These are phyloP conservation scores for Talaromyces sp. DNA, from an alignment of 2,329 filamentous ascomycete species.

Conservation along the genomic window DNA sequence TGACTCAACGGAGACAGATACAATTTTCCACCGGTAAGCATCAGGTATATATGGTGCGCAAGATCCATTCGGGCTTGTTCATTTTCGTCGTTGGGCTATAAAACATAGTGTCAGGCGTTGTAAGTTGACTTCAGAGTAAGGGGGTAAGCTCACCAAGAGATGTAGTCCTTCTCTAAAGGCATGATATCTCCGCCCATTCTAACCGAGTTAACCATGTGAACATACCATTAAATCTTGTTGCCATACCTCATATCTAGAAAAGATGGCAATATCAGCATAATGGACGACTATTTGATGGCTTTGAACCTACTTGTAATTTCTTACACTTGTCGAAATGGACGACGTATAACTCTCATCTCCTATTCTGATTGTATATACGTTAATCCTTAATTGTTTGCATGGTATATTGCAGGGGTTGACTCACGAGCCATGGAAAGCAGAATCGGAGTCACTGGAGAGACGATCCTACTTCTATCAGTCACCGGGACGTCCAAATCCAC, in stretches of 20 bases:
- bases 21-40: conserved; percentile 24
- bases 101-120: not conserved
- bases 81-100: conserved; percentile 27
- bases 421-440: conserved; percentile 22
- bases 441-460: conserved; percentile 18
- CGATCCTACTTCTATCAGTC: conserved; percentile 10
- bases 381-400: not conserved
- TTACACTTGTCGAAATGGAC: conserved; percentile 21
- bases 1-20: conserved; percentile 20
- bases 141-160: conserved; percentile 19
- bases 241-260: conserved; percentile 21
- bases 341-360: conserved; percentile 22
- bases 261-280: not conserved
- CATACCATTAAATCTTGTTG: too few relatives aligned
- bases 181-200: conserved; percentile 34
- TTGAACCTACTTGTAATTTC: conserved; percentile 21
- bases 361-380: conserved; percentile 14
- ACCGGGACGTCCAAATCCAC: not conserved
- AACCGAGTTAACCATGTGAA: not conserved
- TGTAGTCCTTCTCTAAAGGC: conserved; percentile 27
- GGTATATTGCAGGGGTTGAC: not conserved
- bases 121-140: not conserved
- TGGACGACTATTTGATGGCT: not conserved
- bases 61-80: conserved; percentile 28
- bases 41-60: conserved; percentile 28